A percentile compares a stretch with the other conserved stretches of the same genome.
Evolutionary conservation across 331 rosid species (phyloP).

Genomic region (Phaseolus coccineus): DNA sequence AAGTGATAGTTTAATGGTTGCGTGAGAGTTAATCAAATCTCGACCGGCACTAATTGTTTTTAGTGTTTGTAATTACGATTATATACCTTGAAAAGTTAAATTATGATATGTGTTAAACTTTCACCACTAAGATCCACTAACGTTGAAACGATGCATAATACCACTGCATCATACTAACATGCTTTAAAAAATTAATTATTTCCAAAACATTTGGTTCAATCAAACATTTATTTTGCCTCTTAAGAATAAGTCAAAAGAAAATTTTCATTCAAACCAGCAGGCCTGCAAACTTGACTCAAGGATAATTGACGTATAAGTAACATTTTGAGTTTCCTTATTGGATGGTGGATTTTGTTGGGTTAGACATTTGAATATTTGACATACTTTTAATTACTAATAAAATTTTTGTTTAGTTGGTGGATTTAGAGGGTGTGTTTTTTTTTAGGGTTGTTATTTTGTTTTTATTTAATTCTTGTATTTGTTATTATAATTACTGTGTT

Average conservation of each 20-base stretch:
- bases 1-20: background rate
- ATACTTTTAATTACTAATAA: too few species aligned
- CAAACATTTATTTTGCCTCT: background rate
- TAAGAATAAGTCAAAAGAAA: background rate
- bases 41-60: background rate
- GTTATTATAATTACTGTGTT: too few species aligned
- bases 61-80: background rate
- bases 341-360: too few species aligned
- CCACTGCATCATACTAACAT: background rate
- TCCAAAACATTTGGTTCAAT: background rate
- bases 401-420: too few species aligned
- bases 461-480: too few species aligned
- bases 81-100: background rate
- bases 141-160: background rate
- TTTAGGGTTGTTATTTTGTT: too few species aligned
- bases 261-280: background rate
- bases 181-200: background rate
- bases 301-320: background rate
- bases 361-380: too few species aligned
- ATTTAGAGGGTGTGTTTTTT: too few species aligned
- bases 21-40: background rate
- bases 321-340: background rate
- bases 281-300: conserved; percentile 19
- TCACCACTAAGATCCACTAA: background rate
- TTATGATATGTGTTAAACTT: background rate